phyloP scores from a whole-genome alignment of 2,329 filamentous ascomycete genomes.

The Verticillium albo-atrum region DNA sequence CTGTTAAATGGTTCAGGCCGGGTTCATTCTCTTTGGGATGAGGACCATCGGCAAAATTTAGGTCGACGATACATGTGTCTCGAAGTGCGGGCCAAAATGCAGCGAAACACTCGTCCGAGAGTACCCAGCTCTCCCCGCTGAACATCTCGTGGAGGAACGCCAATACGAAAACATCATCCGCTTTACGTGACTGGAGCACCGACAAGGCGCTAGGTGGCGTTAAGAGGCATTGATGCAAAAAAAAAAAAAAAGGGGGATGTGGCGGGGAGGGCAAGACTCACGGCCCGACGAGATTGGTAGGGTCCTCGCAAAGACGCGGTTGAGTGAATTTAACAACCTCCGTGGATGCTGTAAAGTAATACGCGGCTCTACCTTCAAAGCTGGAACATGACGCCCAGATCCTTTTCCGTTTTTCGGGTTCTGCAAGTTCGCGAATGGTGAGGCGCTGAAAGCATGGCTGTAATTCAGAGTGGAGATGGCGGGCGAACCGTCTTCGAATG shows the following conservation, averaged over 20 bases:
- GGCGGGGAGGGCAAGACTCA: neutral
- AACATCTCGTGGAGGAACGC: neutral
- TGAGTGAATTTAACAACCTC: neutral
- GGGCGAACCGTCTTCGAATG: neutral
- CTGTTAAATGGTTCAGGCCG: too few species aligned
- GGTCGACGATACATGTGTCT: neutral
- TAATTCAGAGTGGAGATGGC: neutral
- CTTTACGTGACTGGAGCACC: neutral
- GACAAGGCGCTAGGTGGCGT: neutral
- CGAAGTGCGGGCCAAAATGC: neutral
- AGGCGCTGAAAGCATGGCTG: neutral
- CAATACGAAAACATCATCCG: neutral
- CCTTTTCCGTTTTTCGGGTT: neutral
- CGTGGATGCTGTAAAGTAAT: neutral
- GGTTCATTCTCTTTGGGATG: too few species aligned
- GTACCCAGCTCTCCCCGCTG: too few species aligned
- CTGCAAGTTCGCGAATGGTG: neutral
- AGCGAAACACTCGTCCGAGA: neutral
- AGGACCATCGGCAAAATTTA: neutral
- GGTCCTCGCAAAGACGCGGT: too few species aligned
- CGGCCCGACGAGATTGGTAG: neutral
- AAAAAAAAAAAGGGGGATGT: neutral
- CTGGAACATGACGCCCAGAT: neutral
- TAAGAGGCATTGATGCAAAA: too few species aligned
- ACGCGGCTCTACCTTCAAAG: neutral